Evolutionary conservation across 2,329 filamentous ascomycete genomes (phyloP).

Genomic region (Cladosporium sp.): DNA sequence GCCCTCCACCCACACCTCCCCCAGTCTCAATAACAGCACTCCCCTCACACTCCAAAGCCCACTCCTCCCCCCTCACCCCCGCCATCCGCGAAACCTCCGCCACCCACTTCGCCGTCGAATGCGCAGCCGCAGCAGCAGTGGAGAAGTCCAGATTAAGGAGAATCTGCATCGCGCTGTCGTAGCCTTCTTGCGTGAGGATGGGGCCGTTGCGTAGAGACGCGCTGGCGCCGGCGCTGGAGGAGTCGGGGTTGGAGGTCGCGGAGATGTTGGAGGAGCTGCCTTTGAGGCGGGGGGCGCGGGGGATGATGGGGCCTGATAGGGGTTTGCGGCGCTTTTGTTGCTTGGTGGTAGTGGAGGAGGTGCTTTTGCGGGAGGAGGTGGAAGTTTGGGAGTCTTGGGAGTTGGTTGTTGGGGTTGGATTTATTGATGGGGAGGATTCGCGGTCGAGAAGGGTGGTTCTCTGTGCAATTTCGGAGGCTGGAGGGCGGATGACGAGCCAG

Average conservation of each 20-base stretch:
- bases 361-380: slow-evolving; percentile 4
- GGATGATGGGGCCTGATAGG: slow-evolving; percentile 62
- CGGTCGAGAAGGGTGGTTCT: neutral
- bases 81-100: slow-evolving; percentile 49
- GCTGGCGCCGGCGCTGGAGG: slow-evolving; percentile 9
- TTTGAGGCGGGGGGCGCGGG: slow-evolving; percentile 59
- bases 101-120: slow-evolving; percentile 71
- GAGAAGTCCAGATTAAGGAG: slow-evolving; percentile 75
- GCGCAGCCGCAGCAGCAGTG: slow-evolving; percentile 61
- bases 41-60: slow-evolving; percentile 29
- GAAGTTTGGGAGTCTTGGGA: slow-evolving; percentile 15
- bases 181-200: slow-evolving; percentile 36
- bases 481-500: slow-evolving; percentile 75
- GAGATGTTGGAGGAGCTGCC: slow-evolving; percentile 31
- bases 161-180: slow-evolving; percentile 55
- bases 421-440: neutral
- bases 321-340: slow-evolving; percentile 40
- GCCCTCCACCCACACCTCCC: slow-evolving; percentile 9
- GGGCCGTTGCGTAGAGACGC: slow-evolving; percentile 28
- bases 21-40: slow-evolving; percentile 22
- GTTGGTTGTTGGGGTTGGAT: neutral
- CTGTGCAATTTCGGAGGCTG: slow-evolving; percentile 43
- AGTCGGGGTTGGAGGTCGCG: slow-evolving; percentile 26
- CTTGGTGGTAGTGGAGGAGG: neutral
- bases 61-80: slow-evolving; percentile 23